Base-by-base conservation (phyloP, 441 rosid genomes). In the Bocquillonia castaneifolia region DNA sequence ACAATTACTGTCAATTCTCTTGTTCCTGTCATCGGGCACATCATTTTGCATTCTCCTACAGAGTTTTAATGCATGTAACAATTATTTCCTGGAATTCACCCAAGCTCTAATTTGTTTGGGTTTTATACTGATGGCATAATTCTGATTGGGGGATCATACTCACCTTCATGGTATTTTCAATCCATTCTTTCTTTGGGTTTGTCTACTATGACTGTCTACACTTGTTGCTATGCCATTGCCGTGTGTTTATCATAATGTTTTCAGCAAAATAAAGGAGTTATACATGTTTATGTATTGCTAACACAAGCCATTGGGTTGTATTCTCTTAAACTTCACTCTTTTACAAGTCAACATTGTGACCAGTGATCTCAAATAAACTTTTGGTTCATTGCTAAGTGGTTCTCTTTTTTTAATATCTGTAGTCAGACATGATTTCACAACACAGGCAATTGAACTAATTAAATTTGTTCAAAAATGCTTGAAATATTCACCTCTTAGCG, bases 211-310 rank as follows among this genome's bases (percentile, higher is more conserved):
- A n/a, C 32, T 34, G 9, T 50, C 0, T 55, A 18, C 18, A 29
- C 23, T 29, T 67, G 69, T 25, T 40, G n/a, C 28, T 64, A 53
- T 60, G 42, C 59, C 70, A 25, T 23, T 20, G 18, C 22, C 12
- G 1, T 37, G 62, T 55, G 3, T 6, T 31, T 56, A 32, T 51
- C 25, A 31, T 37, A 10, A 42, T 26, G 25, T 6, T 18, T 37
- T 60, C 47, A 2, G 34, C 32, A 34, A 64, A 51, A 3, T 20
- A 51, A 0, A 45, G 3, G 48, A 25, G 14, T 23, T n/a, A 0
- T 54, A 20, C 60, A 52, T 10, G 55, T 40, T 51, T 36, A 52
- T 20, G 3, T 44, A 25, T 14, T 1, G 50, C 20, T n/a, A 7
- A 26, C 26, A n/a, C n/a, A n/a, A n/a, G 36, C 32, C 53, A 45